Evolutionary conservation across 2,329 filamentous ascomycete species (phyloP), one percentile per base, ranked within the genome.

Genomic region (Aspergillus sp.): DNA sequence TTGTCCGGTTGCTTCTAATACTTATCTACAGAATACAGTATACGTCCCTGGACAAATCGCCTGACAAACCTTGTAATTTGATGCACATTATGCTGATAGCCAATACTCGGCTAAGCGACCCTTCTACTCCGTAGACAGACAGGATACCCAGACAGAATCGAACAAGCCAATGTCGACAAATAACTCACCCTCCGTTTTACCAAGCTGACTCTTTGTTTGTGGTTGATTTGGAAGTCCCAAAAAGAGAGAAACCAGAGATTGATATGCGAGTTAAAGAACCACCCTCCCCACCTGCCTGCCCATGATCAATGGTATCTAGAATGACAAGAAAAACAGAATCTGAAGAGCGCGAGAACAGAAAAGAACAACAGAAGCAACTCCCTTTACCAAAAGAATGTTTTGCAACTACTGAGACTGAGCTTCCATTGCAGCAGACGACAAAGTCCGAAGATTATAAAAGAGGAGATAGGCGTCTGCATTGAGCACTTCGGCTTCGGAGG

Each of bases 401-500:
- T 19, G 19, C 19, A 19, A 19, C 19, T 19, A 19, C 19, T 19
- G 19, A 19, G 19, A 19, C 19, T 19, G 19, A 2, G 7, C 26
- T 39, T 19, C 12, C 26, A 12, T 19, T 26, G 36, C 36, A 39
- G 36, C 9, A 19, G 19, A 9, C n/a, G 52, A 49, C 36, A 68
- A 55, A 6, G 60, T 63, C 26, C 67, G 64, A 43, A 73, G 57
- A 19, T 64, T 69, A 51, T 97, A 97, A 65, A 96, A 95, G 45
- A 97, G 73, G 48, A 97, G 73, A 66, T 96, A 97, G 0, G 91
- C 89, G 64, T 95, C 84, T 9, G 88, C 87, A 29, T 79, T 79
- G 38, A 97, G 75, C 3, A 97, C 91, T 49, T 96, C 88, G 4
- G 85, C 86, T 62, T 93, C 85, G 41, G 81, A 81, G 2, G 88